Base-by-base conservation (phyloP, 73 alveolate species). In the Paramecium bursaria region DNA sequence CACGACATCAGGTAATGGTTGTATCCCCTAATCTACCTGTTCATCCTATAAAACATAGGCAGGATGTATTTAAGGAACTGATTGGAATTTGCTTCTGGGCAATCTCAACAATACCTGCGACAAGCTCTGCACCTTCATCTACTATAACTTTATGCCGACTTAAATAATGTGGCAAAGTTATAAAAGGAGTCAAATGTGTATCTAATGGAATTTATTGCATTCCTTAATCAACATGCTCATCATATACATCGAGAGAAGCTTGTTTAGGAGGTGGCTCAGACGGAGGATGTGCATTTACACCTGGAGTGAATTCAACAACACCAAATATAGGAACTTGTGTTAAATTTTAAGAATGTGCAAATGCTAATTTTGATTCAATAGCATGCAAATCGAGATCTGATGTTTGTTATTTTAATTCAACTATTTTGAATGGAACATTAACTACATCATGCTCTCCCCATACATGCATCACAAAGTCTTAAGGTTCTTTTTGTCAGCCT, bases 201-300 rank as follows among this genome's bases (percentile, higher is more conserved):
- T 61, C 80, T 2, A 61, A 61, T 61, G 80, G 80, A 23, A 35
- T 46, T 7, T 1, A 14, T 61, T 61, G 80, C 19, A 61, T 61
- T 15, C 39, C 54, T 33, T 14, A 61, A 61, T 39, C 80, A 29
- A 0, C 25, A 14, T 61, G 80, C 46, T n/a, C 25, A 1, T 39
- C 82, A 21, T 67, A 67, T 10, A 22, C 29, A 39, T 39, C 61
- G 10, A 7, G 17, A 30, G 35, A 42, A 1, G 82, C 61, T 15
- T 67, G 60, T 6, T 19, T 39, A 21, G 82, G 82, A n/a, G 82
- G 82, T 4, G 61, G 82, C 10, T 4, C 33, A 15, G 82, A 67
- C 5, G 27, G 82, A 25, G 22, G 10, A 4, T 67, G 82, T 42
- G 82, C 48, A n/a, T 67, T 67, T 21, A n/a, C 3, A 1, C 60